Evolutionary conservation across 352 stramenopile genomes (phyloP), one percentile per base, ranked within the genome.

Genomic region (Phytophthora podocarpi): DNA sequence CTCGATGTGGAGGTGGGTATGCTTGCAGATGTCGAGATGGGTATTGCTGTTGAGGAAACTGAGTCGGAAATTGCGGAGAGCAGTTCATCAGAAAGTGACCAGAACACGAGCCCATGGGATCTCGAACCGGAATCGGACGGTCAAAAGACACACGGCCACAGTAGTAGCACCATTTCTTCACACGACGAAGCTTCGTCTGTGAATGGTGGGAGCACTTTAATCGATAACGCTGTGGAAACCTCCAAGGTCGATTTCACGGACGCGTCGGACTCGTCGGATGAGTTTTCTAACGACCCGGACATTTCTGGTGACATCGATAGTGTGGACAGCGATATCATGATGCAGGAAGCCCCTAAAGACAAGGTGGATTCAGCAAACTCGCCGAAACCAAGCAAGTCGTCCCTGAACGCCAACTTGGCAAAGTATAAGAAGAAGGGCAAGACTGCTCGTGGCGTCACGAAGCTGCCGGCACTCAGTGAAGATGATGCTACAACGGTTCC

Each of bases 351-450:
- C 2, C 43, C 72, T 10, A 82, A 76, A 64, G 48, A 67, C 36
- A 73, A 67, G 27, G 61, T 69, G 39, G 68, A 70, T 10, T 40
- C 49, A 21, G 59, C 49, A 26, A 72, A 26, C 21, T 24, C 57
- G 11, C 67, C 74, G 20, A 81, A 76, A 43, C 48, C 53, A 18
- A 79, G 46, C 41, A 82, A 76, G 41, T 28, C 78, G 26, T 80
- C 68, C 12, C 43, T 82, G 16, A 76, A 83, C 48, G 80, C 80
- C 8, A 91, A 86, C 51, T 64, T 90, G 32, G 76, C 81, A 10
- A 92, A 90, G 61, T 92, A 91, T 67, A 80, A 87, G 49, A 87
- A 87, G 42, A 87, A 89, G 57, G 70, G 80, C 15, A 92, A 94
- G 59, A 89, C 80, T 54, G 63, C 67, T n/a, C 72, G 77, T 11